A percentile compares a stretch with the other conserved stretches of the same genome.
Evolutionary conservation across 2,329 filamentous ascomycete genomes (phyloP).

Genomic region (Diplocarpon mali): DNA sequence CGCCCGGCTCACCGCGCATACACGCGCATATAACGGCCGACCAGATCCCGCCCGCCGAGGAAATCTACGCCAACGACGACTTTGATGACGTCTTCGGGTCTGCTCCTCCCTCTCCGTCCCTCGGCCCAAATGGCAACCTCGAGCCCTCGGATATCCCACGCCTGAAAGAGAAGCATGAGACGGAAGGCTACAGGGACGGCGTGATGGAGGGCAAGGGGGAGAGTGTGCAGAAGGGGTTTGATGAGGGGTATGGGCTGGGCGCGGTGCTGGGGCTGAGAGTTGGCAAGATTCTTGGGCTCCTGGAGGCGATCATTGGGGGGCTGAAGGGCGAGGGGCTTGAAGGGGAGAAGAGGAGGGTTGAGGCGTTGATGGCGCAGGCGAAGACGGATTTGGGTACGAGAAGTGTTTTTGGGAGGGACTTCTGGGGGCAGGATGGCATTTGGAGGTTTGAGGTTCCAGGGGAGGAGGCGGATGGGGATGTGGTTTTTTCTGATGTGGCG

Average conservation of each 20-base stretch:
- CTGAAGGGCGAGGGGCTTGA: constrained; percentile 24
- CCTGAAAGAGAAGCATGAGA: constrained; percentile 33
- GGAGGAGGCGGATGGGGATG: constrained; percentile 31
- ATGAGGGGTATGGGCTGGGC: constrained; percentile 79
- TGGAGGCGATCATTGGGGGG: constrained; percentile 59
- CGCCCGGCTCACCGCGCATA: constrained; percentile 1
- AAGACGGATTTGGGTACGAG: constrained; percentile 48
- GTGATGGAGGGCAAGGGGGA: constrained; percentile 63
- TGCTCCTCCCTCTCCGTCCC: constrained; percentile 21
- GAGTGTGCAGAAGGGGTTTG: constrained; percentile 78
- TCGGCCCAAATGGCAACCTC: constrained; percentile 12
- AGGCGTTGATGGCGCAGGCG: constrained; percentile 37
- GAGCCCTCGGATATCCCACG: constrained; percentile 26
- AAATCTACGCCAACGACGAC: constrained; percentile 18
- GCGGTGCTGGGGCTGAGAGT: constrained; percentile 66
- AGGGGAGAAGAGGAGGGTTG: constrained; percentile 19
- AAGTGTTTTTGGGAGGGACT: constrained; percentile 53
- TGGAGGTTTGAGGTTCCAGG: constrained; percentile 53
- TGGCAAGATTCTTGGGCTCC: constrained; percentile 63
- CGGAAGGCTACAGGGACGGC: constrained; percentile 84
- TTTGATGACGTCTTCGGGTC: constrained; percentile 28
- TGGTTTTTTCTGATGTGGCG: constrained; percentile 52
- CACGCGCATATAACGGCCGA: background rate
- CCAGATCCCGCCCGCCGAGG: background rate
- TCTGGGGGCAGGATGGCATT: constrained; percentile 58